Evolutionary conservation across 805 yeast genomes (phyloP).

Genomic region (Saturnispora saitoi): DNA sequence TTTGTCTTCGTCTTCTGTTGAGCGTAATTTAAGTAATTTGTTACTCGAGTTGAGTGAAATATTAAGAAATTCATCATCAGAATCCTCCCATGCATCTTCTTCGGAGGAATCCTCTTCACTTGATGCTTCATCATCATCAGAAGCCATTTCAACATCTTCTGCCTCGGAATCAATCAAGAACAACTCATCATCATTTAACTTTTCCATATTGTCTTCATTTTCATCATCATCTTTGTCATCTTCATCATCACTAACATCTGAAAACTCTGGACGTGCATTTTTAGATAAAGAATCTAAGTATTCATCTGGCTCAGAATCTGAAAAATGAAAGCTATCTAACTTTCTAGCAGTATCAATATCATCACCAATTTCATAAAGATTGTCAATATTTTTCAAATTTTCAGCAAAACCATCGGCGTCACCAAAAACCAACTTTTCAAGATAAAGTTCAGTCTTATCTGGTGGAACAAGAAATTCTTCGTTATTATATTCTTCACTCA

Average conservation of each 20-base stretch:
- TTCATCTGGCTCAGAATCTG: constrained; percentile 28
- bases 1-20: constrained; percentile 32
- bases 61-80: constrained; percentile 73
- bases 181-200: constrained; percentile 39
- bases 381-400: constrained; percentile 53
- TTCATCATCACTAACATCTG: constrained; percentile 25
- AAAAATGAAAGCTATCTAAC: constrained; percentile 18
- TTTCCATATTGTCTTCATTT: constrained; percentile 28
- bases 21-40: constrained; percentile 63
- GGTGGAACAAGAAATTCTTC: constrained; percentile 46
- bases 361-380: constrained; percentile 40
- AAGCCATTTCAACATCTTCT: constrained; percentile 28
- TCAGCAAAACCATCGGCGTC: constrained; percentile 67
- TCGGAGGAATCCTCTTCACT: constrained; percentile 18
- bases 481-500: constrained; percentile 3
- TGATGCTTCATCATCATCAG: constrained; percentile 25
- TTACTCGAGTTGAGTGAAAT: constrained; percentile 54
- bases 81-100: constrained; percentile 69
- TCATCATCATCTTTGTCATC: constrained; percentile 27
- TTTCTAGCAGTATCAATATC: constrained; percentile 29
- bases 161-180: constrained; percentile 45
- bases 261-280: constrained; percentile 35
- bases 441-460: constrained; percentile 70
- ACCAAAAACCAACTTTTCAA: constrained; percentile 86
- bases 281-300: constrained; percentile 33